Evolutionary conservation across 805 yeast genomes (phyloP), one percentile per base, ranked within the genome.

Genomic region (Debaryomyces maramus): DNA sequence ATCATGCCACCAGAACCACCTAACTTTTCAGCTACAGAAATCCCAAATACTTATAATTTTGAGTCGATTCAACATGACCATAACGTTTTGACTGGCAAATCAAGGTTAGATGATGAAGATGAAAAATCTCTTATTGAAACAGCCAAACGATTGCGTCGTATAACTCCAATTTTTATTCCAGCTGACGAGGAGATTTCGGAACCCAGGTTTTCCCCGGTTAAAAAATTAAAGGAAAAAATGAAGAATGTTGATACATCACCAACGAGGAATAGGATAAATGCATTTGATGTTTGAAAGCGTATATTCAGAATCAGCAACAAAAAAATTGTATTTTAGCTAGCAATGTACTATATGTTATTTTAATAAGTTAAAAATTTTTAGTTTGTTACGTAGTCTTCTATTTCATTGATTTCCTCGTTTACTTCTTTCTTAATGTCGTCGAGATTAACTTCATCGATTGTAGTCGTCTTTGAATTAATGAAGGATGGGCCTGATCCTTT

Each of bases 141-240:
- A 3, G 73, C 72, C 2, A 69, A 66, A 43, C 46, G 46, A 17
- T 44, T 65, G 28, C 51, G 65, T 34, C 47, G 53, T 37, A 67
- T 68, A 24, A 60, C 61, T 10, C 74, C 73, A 2, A 61, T 69
- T 5, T 51, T 55, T 36, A 50, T 68, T 5, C 73, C 73, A 1
- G 51, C 52, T 7, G 63, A 59, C 10, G 60, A 56, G 9, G 58
- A 50, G 9, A 26, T 47, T 21, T 34, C 44, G 18, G 56, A 55
- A 27, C 60, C 67, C 7, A 48, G 47, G 41, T 55, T 61, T 35
- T 63, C 72, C 0, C 67, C 72, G 0, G 52, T 58, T 11, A 44
- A 52, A 29, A 56, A 52, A 32, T 42, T 67, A 18, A 58, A 56
- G 32, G 63, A 63, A 31, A 41, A 67, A 32, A 32, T 47, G 15